A percentile compares a stretch with the other conserved stretches of the same genome.
phyloP scores from a whole-genome alignment of 495 filamentous ascomycete species.

The Aspergillus conjunctus region DNA sequence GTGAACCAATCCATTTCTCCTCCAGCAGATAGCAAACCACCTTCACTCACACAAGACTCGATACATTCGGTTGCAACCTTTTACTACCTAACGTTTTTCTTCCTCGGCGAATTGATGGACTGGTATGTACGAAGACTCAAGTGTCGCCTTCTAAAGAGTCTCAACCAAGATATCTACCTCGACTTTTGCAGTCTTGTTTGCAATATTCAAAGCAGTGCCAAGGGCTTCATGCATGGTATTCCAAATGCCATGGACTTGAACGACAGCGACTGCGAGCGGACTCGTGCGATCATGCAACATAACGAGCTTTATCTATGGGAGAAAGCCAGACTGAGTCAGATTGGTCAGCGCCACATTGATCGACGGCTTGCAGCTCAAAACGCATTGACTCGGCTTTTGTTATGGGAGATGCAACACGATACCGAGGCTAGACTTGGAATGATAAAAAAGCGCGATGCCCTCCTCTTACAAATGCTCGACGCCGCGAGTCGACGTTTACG shows the following conservation, averaged over 20 bases:
- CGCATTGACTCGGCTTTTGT: conserved; percentile 42
- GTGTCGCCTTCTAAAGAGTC: conserved; percentile 47
- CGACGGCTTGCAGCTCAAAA: conserved; percentile 43
- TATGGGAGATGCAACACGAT: conserved; percentile 49
- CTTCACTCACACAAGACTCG: conserved; percentile 27
- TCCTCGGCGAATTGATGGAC: conserved; percentile 51
- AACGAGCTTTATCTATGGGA: conserved; percentile 37
- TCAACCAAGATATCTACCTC: conserved; percentile 48
- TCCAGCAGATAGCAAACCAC: conserved; percentile 22
- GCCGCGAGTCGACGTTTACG: conserved; percentile 31
- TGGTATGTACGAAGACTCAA: conserved; percentile 47
- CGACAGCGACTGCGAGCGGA: conserved; percentile 18
- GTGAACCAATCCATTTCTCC: conserved; percentile 44
- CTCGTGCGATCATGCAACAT: conserved; percentile 21
- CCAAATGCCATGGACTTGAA: conserved; percentile 34
- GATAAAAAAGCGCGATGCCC: conserved; percentile 27
- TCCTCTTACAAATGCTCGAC: conserved; percentile 34
- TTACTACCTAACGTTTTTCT: conserved; percentile 50
- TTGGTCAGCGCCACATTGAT: conserved; percentile 40
- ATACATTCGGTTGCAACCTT: conserved; percentile 39
- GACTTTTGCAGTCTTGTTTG: conserved; percentile 47
- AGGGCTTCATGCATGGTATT: conserved; percentile 24
- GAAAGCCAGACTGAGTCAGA: conserved; percentile 40
- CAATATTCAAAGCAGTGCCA: conserved; percentile 37
- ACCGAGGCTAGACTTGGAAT: conserved; percentile 35